Evolutionary conservation across 129 eudicot genomes (phyloP).

Genomic region (Sambucus nigra): DNA sequence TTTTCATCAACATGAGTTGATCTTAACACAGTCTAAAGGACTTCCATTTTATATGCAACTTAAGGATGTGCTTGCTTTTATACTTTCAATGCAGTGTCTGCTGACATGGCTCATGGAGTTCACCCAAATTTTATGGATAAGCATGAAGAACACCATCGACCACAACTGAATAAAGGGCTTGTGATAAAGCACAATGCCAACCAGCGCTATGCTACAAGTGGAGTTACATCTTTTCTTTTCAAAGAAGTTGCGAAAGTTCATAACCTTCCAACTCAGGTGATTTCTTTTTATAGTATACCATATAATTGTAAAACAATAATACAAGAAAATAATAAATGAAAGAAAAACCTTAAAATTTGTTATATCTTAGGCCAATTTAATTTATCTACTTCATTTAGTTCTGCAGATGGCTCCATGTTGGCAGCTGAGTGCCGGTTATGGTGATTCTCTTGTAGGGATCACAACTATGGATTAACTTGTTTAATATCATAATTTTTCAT

Average conservation of each 20-base stretch:
- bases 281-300: constrained; percentile 2
- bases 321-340: background rate
- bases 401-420: background rate
- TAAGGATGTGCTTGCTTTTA: background rate
- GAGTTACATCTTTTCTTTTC: constrained; percentile 82
- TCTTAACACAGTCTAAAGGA: no score
- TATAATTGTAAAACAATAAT: background rate
- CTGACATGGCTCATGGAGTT: constrained; percentile 99
- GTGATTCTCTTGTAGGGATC: no score
- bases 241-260: constrained; percentile 77
- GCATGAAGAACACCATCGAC: constrained; percentile 91
- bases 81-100: constrained; percentile 54
- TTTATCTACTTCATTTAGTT: background rate
- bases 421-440: background rate
- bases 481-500: background rate
- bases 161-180: constrained; percentile 74
- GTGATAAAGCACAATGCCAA: constrained; percentile 97
- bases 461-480: background rate
- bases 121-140: constrained; percentile 88
- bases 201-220: constrained; percentile 97
- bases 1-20: no score
- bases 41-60: background rate
- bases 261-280: constrained; percentile 84
- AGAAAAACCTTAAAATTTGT: background rate
- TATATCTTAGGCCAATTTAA: background rate